Percentiles rank a stretch among this genome's conserved stretches.
These are phyloP conservation scores for Helicocarpus griseus DNA, from an alignment of 2,329 filamentous ascomycete genomes.

Conservation along the genomic window DNA sequence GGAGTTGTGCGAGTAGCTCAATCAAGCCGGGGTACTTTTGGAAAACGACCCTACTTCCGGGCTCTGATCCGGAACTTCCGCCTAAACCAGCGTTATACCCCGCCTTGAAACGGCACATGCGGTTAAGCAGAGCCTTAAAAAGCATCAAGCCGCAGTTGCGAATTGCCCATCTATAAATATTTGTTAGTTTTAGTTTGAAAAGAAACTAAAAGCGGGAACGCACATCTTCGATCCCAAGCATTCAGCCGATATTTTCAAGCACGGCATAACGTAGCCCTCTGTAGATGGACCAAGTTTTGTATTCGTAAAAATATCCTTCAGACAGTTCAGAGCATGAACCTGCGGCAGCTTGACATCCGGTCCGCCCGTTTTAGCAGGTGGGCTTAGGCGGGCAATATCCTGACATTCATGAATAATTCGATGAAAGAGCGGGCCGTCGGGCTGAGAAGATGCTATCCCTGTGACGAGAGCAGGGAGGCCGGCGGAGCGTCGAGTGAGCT, in stretches of 20 bases:
- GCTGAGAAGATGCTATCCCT: constrained; percentile 58
- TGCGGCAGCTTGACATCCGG: constrained; percentile 58
- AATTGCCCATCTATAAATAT: constrained; percentile 64
- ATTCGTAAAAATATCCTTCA: constrained; percentile 85
- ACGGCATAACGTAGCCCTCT: constrained; percentile 62
- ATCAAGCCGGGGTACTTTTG: constrained; percentile 31
- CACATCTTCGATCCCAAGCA: constrained; percentile 71
- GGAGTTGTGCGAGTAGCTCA: constrained; percentile 26
- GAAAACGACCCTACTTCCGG: constrained; percentile 31
- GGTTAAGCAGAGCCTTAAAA: constrained; percentile 73
- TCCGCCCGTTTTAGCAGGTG: constrained; percentile 25
- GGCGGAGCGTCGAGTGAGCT: constrained; percentile 77
- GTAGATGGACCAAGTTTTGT: constrained; percentile 64
- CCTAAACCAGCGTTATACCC: constrained; percentile 41
- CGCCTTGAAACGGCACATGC: constrained; percentile 34
- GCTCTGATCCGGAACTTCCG: constrained; percentile 34
- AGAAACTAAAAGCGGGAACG: constrained; percentile 19
- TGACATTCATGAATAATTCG: constrained; percentile 35
- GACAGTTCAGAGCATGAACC: constrained; percentile 87
- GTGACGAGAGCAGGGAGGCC: constrained; percentile 82
- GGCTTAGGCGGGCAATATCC: constrained; percentile 13
- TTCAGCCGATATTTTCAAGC: constrained; percentile 68
- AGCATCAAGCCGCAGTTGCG: constrained; percentile 88
- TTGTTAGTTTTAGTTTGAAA: not conserved
- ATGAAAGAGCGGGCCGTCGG: constrained; percentile 40